Evolutionary conservation across 2,329 filamentous ascomycete species (phyloP), one percentile per base, ranked within the genome.

Genomic region (Camillea tinctor): DNA sequence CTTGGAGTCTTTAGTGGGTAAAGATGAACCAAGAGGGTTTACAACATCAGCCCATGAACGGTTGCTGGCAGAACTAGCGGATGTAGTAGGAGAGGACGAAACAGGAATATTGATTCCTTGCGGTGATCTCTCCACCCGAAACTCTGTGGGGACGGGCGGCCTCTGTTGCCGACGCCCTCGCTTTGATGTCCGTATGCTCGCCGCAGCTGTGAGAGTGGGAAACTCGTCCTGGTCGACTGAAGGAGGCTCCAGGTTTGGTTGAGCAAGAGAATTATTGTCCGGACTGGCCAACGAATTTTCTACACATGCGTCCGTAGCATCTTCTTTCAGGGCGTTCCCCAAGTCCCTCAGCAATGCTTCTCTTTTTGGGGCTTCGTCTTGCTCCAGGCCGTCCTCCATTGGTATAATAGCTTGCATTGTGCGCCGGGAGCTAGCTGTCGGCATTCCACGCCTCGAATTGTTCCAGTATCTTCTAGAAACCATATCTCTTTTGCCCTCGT

Each of bases 181-280:
- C 21, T 51, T 54, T n/a, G 52, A 50, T 54, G 9, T 54, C 23
- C 20, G 52, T 30, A 58, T 50, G 24, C 22, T 50, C 22, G 56
- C 36, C 21, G 56, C 44, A 21, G 51, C 52, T 7, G 40, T 17
- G 3, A 54, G 52, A 30, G 51, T 48, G 5, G 56, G 52, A 19
- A 58, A 58, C 3, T 54, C 40, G 19, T 50, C 49, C 21, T 30
- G n/a, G 22, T 17, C 19, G 20, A 57, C 23, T 17, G n/a, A 22
- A 20, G 50, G n/a, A 19, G 54, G 23, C 19, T 0, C 17, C 11
- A 36, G 3, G 22, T 20, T 23, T 13, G 23, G 17, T 11, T 23
- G 54, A 11, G 22, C 22, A 19, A 19, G 6, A n/a, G 2, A 4
- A n/a, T 44, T 44, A 44, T 44, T 15, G 36, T n/a, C n/a, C 13